Evolutionary conservation across 129 eudicot genomes (phyloP), one percentile per base, ranked within the genome.

Genomic region (Ambrosia artemisiifolia): DNA sequence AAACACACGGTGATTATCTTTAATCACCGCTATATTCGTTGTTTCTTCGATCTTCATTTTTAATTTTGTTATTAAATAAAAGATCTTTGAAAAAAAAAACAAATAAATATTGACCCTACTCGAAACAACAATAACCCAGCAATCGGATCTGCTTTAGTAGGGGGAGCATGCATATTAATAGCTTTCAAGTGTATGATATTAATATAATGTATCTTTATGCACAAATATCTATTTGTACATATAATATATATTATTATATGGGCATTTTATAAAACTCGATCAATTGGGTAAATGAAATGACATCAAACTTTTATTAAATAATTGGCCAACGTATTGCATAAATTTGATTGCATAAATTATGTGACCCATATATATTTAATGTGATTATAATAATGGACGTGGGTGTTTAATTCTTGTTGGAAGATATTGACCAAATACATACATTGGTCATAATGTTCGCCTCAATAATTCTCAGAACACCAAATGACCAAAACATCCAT

Each of bases 371-470:
- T n/a, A 40, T 5, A 35, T 42, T 38, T 65, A 42, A 65, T 42
- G 51, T 64, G 51, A 40, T 64, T 38, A 4, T 7, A 38, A 46
- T 64, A 64, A 38, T 42, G 69, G 51, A 14, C 46, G 12, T 59
- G 20, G 67, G 67, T 19, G 12, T 42, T 65, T 3, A 63, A 43
- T 17, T 42, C 54, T 65, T 65, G 70, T 65, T 65, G 70, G 70
- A 65, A 28, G 35, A 42, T 42, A 12, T 65, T 65, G 70, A 65
- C 70, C 54, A 65, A 56, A 56, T 18, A 18, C 63, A 20, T 47
- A 19, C 54, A 42, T 20, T 42, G 7, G 54, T 65, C 70, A 3
- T 65, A 43, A 43, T 19, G 49, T 11, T 20, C 70, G 54, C 19
- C 54, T 65, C 70, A 42, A 65, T 40, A 38, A 65, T n/a, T n/a